phyloP scores from a whole-genome alignment of 208 protist genomes.

The Leishmania braziliensis region DNA sequence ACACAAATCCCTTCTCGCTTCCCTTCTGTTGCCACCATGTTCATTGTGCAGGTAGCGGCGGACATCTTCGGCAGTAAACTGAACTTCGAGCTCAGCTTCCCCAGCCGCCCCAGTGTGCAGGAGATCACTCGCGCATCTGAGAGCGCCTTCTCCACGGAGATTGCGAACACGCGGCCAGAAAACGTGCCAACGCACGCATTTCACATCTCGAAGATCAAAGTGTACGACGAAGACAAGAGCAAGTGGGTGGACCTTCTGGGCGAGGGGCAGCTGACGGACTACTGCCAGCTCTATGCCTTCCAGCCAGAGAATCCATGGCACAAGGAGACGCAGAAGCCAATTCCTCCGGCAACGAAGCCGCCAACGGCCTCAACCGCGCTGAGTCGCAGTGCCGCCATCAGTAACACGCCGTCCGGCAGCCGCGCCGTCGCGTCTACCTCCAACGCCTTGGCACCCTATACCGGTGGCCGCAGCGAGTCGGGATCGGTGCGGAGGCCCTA shows the following conservation, averaged over 20 bases:
- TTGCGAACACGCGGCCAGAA: slow-evolving; percentile 69
- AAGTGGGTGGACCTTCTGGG: slow-evolving; percentile 87
- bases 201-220: slow-evolving; percentile 81
- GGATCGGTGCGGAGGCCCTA: slow-evolving; percentile 45
- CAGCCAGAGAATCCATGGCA: slow-evolving; percentile 91
- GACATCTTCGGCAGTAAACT: slow-evolving; percentile 91
- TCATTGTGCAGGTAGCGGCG: slow-evolving; percentile 84
- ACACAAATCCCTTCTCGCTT: background rate
- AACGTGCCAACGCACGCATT: slow-evolving; percentile 82
- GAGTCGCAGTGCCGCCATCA: slow-evolving; percentile 18
- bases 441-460: slow-evolving; percentile 68
- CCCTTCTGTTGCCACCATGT: slow-evolving; percentile 45
- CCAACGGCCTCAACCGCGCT: slow-evolving; percentile 35
- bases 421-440: slow-evolving; percentile 30
- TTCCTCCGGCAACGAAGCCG: slow-evolving; percentile 81
- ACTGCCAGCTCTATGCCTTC: slow-evolving; percentile 91
- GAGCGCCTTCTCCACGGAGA: slow-evolving; percentile 77
- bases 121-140: slow-evolving; percentile 74
- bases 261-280: slow-evolving; percentile 81
- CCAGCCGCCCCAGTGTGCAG: slow-evolving; percentile 55
- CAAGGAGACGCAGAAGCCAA: slow-evolving; percentile 90
- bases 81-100: slow-evolving; percentile 91
- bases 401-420: slow-evolving; percentile 14
- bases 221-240: slow-evolving; percentile 89
- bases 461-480: slow-evolving; percentile 49